phyloP scores from a whole-genome alignment of 768 basidiomycete species.

The Artomyces pyxidatus region DNA sequence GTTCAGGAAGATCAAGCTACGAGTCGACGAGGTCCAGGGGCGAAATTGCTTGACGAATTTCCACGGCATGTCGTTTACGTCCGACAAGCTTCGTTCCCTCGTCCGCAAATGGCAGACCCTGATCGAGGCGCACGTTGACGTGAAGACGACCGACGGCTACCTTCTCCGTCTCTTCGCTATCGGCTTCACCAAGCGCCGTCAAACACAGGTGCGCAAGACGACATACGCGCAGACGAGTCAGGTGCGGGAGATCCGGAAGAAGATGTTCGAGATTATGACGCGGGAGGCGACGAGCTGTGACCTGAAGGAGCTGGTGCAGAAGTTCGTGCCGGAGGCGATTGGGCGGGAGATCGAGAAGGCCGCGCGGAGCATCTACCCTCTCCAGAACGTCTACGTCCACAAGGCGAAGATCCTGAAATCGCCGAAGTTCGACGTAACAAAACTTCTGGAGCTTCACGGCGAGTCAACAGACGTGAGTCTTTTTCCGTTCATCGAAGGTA shows the following conservation, averaged over 20 bases:
- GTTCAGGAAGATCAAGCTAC: slow-evolving; percentile 99
- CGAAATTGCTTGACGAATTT: slow-evolving; percentile 99
- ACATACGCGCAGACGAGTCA: slow-evolving; percentile 96
- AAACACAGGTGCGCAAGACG: slow-evolving; percentile 95
- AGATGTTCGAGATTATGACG: slow-evolving; percentile 99
- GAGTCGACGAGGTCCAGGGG: slow-evolving; percentile 93
- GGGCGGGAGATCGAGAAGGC: slow-evolving; percentile 99
- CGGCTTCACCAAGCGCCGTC: slow-evolving; percentile 97
- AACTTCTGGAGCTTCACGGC: slow-evolving; percentile 94
- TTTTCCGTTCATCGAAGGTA: too few species aligned
- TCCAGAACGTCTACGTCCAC: slow-evolving; percentile 98
- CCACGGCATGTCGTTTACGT: slow-evolving; percentile 99
- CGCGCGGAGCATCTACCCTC: slow-evolving; percentile 89
- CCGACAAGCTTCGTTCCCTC: slow-evolving; percentile 98
- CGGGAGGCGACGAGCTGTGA: slow-evolving; percentile 93
- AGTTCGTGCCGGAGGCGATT: slow-evolving; percentile 98
- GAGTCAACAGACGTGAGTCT: slow-evolving; percentile 84
- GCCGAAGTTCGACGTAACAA: slow-evolving; percentile 93
- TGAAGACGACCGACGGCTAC: slow-evolving; percentile 99
- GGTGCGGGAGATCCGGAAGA: slow-evolving; percentile 94
- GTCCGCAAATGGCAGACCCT: slow-evolving; percentile 99
- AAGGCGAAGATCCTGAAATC: slow-evolving; percentile 99
- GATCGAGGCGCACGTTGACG: slow-evolving; percentile 97
- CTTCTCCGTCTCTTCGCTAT: slow-evolving; percentile 98
- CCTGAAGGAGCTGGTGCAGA: slow-evolving; percentile 96